phyloP scores from a whole-genome alignment of 768 basidiomycete genomes.

The Lepiota venenata region DNA sequence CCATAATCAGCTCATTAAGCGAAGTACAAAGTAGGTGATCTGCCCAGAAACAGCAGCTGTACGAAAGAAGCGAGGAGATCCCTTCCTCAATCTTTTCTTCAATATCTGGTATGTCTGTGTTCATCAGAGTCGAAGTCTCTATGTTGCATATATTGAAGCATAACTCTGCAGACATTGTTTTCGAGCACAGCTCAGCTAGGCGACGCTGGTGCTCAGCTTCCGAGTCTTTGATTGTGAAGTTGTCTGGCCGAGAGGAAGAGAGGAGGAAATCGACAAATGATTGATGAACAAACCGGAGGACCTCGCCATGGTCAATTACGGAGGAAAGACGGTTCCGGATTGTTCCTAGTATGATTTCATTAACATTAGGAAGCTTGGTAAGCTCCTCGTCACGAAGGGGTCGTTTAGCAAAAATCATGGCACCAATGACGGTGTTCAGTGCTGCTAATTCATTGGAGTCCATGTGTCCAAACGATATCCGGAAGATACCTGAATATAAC shows the following conservation, averaged over 20 bases:
- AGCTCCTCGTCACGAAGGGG: slow-evolving; percentile 16
- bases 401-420: slow-evolving; percentile 19
- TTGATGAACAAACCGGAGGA: slow-evolving; percentile 19
- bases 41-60: slow-evolving; percentile 28
- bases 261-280: slow-evolving; percentile 26
- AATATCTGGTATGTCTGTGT: slow-evolving; percentile 24
- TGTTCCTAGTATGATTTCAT: slow-evolving; percentile 15
- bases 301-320: slow-evolving; percentile 13
- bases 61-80: slow-evolving; percentile 23
- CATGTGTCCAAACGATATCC: slow-evolving; percentile 14
- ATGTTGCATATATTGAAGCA: slow-evolving; percentile 33
- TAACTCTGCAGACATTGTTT: slow-evolving; percentile 24
- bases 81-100: slow-evolving; percentile 14
- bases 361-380: slow-evolving; percentile 11
- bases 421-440: slow-evolving; percentile 17
- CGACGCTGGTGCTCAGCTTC: slow-evolving; percentile 13
- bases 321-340: slow-evolving; percentile 18
- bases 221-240: slow-evolving; percentile 15
- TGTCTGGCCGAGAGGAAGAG: slow-evolving; percentile 3
- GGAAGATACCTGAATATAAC: slow-evolving; percentile 17
- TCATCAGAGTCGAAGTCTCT: slow-evolving; percentile 24
- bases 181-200: slow-evolving; percentile 20
- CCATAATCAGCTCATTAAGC: neutral
- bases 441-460: slow-evolving; percentile 9
- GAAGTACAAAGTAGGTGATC: slow-evolving; percentile 19